Evolutionary conservation across 106 monocot species (phyloP).

Genomic region (Dactylorhiza incarnata): DNA sequence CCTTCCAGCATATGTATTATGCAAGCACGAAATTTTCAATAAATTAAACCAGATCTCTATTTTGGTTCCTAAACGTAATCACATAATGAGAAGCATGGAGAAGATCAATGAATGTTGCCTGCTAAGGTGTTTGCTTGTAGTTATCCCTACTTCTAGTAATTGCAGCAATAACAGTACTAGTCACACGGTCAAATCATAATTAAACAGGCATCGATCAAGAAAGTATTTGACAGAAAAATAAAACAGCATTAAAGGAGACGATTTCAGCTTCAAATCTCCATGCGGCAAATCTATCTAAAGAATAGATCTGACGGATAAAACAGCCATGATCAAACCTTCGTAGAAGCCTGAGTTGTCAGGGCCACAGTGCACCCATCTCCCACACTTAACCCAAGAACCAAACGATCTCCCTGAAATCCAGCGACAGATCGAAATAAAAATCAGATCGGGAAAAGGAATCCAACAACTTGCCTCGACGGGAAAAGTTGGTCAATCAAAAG

Average conservation of each 20-base stretch:
- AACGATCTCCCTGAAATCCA: conserved; percentile 56
- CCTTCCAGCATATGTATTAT: too few species aligned
- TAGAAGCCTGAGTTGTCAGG: conserved; percentile 91
- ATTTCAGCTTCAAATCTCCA: background rate
- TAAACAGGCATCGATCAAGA: background rate
- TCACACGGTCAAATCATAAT: background rate
- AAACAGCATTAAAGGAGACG: background rate
- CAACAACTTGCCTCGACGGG: background rate
- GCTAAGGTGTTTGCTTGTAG: too few species aligned
- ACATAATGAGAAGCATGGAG: too few species aligned
- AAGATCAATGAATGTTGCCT: too few species aligned
- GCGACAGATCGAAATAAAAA: background rate
- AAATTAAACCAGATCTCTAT: too few species aligned
- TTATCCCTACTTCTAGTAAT: background rate
- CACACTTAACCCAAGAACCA: conserved; percentile 37
- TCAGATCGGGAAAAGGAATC: background rate
- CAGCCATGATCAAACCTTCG: conserved; percentile 50
- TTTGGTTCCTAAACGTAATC: too few species aligned
- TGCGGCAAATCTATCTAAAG: background rate
- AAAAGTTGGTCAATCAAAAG: background rate
- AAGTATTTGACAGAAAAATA: background rate
- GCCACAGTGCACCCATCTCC: conserved; percentile 75
- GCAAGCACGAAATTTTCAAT: too few species aligned
- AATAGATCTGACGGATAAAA: background rate
- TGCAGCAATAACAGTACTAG: background rate